phyloP scores from a whole-genome alignment of 73 alveolate genomes.

The Diophrys appendiculata region DNA sequence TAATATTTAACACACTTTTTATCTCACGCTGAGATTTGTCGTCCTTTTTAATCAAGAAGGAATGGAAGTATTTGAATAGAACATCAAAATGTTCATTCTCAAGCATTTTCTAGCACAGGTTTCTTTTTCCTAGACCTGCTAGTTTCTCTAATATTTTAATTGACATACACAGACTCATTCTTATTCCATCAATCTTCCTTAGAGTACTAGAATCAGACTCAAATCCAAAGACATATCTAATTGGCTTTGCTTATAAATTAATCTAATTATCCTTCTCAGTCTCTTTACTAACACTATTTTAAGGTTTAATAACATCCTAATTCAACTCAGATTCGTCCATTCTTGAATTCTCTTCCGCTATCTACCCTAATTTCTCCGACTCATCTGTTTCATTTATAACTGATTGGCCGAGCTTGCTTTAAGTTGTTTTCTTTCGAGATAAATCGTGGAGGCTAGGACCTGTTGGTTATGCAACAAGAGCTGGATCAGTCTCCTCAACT shows the following conservation, averaged over 20 bases:
- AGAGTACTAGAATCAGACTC: conserved; percentile 32
- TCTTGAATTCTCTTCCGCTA: neutral
- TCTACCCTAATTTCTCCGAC: neutral
- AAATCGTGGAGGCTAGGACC: neutral
- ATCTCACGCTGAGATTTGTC: conserved; percentile 16
- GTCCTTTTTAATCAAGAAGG: conserved; percentile 18
- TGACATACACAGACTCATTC: conserved; percentile 59
- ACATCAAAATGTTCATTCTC: conserved; percentile 37
- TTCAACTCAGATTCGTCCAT: conserved; percentile 4
- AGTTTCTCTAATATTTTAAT: conserved; percentile 33
- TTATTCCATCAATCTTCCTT: conserved; percentile 49
- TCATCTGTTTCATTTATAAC: conserved; percentile 1
- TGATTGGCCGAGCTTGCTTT: neutral
- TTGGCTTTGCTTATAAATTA: too few species aligned
- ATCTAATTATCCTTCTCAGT: too few species aligned
- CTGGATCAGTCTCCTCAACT: neutral
- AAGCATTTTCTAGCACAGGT: conserved; percentile 20
- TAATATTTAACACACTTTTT: conserved; percentile 28
- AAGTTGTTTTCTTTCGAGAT: neutral
- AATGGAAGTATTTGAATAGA: conserved; percentile 32
- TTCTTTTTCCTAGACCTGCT: conserved; percentile 19
- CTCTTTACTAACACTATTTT: neutral
- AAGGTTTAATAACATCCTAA: neutral
- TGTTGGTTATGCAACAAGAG: too few species aligned
- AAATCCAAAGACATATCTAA: conserved; percentile 34